phyloP scores from a whole-genome alignment of 2,329 filamentous ascomycete species.

The Ceratocystis cacaofunesta region DNA sequence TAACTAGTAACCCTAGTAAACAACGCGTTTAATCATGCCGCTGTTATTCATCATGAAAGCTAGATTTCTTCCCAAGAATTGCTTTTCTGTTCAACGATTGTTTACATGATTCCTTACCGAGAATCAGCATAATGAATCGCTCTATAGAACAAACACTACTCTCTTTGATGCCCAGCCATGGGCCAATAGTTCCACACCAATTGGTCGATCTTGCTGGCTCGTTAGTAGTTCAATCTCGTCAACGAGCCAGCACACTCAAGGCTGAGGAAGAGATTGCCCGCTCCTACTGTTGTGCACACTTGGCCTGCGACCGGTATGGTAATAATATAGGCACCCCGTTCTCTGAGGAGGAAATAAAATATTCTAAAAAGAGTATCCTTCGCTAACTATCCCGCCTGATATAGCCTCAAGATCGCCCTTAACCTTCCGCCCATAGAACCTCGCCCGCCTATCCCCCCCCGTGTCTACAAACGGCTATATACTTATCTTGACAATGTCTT shows the following conservation, averaged over 20 bases:
- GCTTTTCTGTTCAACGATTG: background rate
- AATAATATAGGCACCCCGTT: background rate
- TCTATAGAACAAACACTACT: conserved; percentile 58
- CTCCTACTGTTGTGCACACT: conserved; percentile 68
- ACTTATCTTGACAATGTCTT: conserved; percentile 63
- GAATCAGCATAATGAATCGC: conserved; percentile 46
- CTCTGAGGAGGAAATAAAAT: background rate
- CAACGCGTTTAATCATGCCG: background rate
- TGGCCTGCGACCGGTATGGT: conserved; percentile 69
- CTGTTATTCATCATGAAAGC: too few species aligned
- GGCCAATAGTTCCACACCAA: conserved; percentile 49
- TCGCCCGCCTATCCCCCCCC: conserved; percentile 61
- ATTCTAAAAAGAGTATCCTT: background rate
- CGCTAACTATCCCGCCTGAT: background rate
- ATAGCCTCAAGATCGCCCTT: conserved; percentile 57
- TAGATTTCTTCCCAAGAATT: too few species aligned
- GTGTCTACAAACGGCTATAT: conserved; percentile 73
- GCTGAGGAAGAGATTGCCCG: conserved; percentile 79
- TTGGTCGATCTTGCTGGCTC: conserved; percentile 58
- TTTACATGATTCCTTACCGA: background rate
- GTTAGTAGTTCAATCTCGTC: conserved; percentile 65
- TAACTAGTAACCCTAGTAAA: background rate
- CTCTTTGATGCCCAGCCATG: conserved; percentile 60
- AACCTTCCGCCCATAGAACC: conserved; percentile 64
- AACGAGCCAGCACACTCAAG: conserved; percentile 62